Conservation (phyloP, 2,329 filamentous ascomycete species). For the Pseudogymnoascus sp. region DNA sequence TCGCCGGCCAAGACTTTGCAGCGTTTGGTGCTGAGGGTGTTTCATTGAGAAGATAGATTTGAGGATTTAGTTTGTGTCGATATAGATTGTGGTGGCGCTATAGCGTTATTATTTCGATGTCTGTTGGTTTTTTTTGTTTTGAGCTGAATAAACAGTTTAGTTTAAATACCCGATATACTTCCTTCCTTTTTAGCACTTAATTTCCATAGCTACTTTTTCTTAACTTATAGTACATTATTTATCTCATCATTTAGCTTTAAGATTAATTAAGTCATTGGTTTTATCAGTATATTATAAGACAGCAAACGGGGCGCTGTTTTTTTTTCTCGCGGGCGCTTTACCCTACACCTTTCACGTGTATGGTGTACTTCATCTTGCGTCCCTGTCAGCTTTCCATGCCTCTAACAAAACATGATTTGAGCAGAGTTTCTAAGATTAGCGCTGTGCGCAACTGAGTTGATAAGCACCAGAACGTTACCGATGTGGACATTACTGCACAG, state of each 20-base stretch:
- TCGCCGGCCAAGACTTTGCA: neutral
- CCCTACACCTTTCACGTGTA: neutral
- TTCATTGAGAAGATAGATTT: neutral
- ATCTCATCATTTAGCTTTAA: no score
- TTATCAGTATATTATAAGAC: no score
- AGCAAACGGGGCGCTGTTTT: no score
- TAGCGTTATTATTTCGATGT: neutral
- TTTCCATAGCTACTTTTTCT: no score
- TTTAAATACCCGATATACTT: no score
- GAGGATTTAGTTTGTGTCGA: neutral
- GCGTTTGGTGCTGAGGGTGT: neutral
- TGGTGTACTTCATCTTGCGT: neutral
- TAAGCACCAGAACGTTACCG: neutral
- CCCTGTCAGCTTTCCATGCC: neutral
- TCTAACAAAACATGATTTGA: neutral
- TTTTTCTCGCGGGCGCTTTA: neutral
- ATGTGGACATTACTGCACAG: neutral
- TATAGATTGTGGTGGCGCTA: neutral
- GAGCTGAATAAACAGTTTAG: no score
- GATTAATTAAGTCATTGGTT: no score
- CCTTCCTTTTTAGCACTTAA: no score
- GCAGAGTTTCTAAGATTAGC: neutral
- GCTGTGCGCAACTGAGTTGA: neutral
- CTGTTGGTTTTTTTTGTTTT: neutral
- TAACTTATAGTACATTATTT: no score